Evolutionary conservation across 176 grass and related monocot genomes (phyloP).

Genomic region (Phyllostachys edulis): DNA sequence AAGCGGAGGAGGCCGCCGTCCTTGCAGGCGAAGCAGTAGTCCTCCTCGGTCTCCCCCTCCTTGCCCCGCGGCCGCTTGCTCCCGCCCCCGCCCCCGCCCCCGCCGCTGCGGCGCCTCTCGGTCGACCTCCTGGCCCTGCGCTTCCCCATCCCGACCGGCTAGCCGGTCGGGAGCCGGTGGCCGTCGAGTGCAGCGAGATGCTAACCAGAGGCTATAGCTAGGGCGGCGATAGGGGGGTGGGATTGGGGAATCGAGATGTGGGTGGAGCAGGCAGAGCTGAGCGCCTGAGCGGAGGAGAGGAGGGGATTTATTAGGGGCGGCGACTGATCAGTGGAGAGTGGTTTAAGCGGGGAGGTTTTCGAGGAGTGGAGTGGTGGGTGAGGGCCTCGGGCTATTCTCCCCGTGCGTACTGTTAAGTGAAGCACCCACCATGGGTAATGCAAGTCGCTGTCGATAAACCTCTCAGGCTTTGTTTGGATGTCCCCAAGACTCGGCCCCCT

Average conservation of each 20-base stretch:
- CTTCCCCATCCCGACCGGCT: neutral
- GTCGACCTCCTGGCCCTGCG: neutral
- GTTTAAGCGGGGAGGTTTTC: neutral
- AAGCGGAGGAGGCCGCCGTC: slow-evolving; percentile 46
- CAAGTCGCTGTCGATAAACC: too few relatives aligned
- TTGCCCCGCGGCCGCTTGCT: slow-evolving; percentile 17
- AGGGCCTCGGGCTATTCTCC: neutral
- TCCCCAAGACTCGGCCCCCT: too few relatives aligned
- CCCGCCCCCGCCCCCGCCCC: neutral
- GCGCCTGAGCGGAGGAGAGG: neutral
- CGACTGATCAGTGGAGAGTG: neutral
- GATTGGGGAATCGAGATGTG: neutral
- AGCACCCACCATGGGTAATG: too few relatives aligned
- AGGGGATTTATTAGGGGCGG: neutral
- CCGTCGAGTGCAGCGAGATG: neutral
- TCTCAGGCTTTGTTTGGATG: too few relatives aligned
- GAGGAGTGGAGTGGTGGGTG: neutral
- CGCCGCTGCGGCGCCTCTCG: neutral
- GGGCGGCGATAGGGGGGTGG: neutral
- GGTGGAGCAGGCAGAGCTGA: neutral
- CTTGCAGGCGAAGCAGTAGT: slow-evolving; percentile 54
- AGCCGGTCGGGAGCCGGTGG: neutral
- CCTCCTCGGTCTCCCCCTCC: slow-evolving; percentile 3
- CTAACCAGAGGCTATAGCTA: neutral
- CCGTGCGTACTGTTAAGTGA: too few relatives aligned